A percentile compares a stretch with the other conserved stretches of the same genome.
Conservation (phyloP, 305 asterid genomes). For the Euphrasia arctica region DNA sequence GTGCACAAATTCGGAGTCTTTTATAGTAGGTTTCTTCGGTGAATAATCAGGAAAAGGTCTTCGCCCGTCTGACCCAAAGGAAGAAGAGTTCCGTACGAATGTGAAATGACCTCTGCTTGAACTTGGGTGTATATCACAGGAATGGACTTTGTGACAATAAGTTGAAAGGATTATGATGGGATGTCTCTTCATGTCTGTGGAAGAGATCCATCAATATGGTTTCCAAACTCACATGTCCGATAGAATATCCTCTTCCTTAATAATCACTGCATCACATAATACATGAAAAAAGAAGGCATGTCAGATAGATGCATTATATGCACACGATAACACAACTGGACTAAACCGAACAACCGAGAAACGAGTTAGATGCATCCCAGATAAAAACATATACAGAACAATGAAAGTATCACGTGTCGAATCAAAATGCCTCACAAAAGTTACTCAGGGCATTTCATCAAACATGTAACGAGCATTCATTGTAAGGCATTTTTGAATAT, state of each 20-base stretch:
- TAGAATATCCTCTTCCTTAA: constrained; percentile 11
- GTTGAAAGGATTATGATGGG: constrained; percentile 38
- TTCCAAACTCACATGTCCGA: constrained; percentile 28
- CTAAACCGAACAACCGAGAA: not conserved
- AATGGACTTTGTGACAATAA: constrained; percentile 33
- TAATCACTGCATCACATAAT: constrained; percentile 41
- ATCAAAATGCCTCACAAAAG: not conserved
- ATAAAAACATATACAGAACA: not conserved
- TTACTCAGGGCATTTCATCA: constrained; percentile 29
- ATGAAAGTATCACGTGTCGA: not conserved
- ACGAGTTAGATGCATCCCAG: not conserved
- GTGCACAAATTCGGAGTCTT: constrained; percentile 69
- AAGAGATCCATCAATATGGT: constrained; percentile 48
- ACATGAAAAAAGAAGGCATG: constrained; percentile 4
- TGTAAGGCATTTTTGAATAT: constrained; percentile 9
- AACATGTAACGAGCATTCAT: constrained; percentile 27
- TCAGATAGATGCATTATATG: not conserved
- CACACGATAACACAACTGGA: not conserved
- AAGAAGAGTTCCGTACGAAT: constrained; percentile 32
- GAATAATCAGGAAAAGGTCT: constrained; percentile 86
- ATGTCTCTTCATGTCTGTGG: constrained; percentile 64
- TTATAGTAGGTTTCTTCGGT: constrained; percentile 67
- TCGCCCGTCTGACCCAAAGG: constrained; percentile 31
- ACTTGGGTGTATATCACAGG: constrained; percentile 28
- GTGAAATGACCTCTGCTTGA: constrained; percentile 35